Evolutionary conservation across 164 flowering plant species (phyloP).

Genomic region (Houttuynia cordata): DNA sequence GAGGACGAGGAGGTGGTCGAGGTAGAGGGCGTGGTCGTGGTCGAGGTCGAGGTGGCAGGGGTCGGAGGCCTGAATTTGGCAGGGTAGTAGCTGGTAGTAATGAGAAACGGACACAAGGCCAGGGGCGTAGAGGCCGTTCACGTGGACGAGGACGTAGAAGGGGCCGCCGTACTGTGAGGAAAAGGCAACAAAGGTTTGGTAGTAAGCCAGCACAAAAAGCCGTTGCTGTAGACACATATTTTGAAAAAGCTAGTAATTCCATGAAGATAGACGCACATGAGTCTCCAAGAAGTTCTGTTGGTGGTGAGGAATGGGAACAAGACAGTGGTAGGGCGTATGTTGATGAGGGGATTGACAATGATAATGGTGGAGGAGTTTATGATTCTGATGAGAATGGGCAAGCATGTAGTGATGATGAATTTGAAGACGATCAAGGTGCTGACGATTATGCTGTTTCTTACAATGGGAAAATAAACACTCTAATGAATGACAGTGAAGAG

Average conservation of each 20-base stretch:
- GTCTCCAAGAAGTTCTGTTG: conserved; percentile 13
- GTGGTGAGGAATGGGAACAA: conserved; percentile 27
- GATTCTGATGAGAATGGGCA: conserved; percentile 45
- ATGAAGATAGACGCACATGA: conserved; percentile 6
- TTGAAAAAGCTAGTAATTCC: conserved; percentile 1
- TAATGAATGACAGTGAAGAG: conserved; percentile 27
- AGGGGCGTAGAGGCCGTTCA: conserved; percentile 33
- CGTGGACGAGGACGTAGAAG: conserved; percentile 47
- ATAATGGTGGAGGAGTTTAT: conserved; percentile 34
- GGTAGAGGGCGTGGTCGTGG: conserved; percentile 22
- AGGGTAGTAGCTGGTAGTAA: conserved; percentile 11
- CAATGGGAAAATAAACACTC: conserved; percentile 12
- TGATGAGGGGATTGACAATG: conserved; percentile 26
- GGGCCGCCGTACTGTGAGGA: conserved; percentile 40
- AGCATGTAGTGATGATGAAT: conserved; percentile 36
- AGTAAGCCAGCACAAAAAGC: conserved; percentile 18
- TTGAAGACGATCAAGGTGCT: conserved; percentile 28
- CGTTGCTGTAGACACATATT: conserved; percentile 1
- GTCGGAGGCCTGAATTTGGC: conserved; percentile 15
- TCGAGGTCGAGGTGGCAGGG: conserved; percentile 34
- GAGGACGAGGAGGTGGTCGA: conserved; percentile 21
- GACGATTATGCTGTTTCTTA: conserved; percentile 17
- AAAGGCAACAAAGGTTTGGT: conserved; percentile 25
- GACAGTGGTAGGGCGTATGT: conserved; percentile 13
- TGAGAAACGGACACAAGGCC: conserved; percentile 17